Conservation (phyloP, 768 basidiomycete species). For the Pulveroboletus sp. region DNA sequence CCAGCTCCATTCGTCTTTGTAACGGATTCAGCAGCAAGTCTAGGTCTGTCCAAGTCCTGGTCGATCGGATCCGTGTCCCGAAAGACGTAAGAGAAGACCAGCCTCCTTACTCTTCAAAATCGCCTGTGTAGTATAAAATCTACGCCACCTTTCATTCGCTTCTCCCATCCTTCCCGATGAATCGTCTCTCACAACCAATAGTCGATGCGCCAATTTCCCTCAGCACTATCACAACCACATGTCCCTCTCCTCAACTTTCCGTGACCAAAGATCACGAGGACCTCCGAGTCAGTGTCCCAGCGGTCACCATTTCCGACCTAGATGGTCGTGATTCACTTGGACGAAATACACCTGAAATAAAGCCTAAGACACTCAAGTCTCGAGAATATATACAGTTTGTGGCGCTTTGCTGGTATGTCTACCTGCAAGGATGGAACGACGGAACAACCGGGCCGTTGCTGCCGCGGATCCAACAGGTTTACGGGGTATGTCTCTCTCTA, state of each 20-base stretch:
- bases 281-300: neutral
- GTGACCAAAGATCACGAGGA: constrained; percentile 2
- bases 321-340: no score
- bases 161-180: constrained; percentile 3
- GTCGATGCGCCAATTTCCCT: constrained; percentile 2
- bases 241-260: constrained; percentile 1
- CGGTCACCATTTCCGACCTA: neutral
- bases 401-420: constrained; percentile 55
- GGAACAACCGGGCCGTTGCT: constrained; percentile 72
- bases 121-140: neutral
- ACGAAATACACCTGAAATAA: neutral
- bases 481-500: constrained; percentile 34
- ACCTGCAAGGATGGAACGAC: constrained; percentile 78
- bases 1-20: no score
- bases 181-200: neutral
- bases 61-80: no score
- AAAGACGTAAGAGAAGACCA: no score
- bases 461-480: constrained; percentile 63
- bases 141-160: neutral
- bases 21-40: no score
- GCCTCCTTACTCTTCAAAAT: no score
- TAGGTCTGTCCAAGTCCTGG: no score
- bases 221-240: constrained; percentile 1
- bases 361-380: constrained; percentile 5
- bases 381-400: constrained; percentile 45